phyloP scores from a whole-genome alignment of 2,329 filamentous ascomycete genomes.

The Paecilomyces fulvus region DNA sequence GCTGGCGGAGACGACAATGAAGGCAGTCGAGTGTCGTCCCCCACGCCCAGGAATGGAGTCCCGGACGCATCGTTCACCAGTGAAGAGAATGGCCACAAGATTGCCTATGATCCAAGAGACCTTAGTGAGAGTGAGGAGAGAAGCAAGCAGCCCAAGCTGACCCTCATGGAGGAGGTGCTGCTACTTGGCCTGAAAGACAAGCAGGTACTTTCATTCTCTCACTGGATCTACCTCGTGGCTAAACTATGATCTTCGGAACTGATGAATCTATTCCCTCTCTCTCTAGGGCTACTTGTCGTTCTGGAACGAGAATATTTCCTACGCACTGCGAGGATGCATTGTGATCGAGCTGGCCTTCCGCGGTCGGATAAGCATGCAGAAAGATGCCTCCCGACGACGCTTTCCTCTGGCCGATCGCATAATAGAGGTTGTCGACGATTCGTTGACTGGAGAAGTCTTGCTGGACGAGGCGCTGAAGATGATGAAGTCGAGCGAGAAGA shows the following conservation, averaged over 20 bases:
- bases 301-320: conserved; percentile 99
- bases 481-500: conserved; percentile 99
- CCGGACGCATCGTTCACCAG: conserved; percentile 75
- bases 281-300: conserved; percentile 90
- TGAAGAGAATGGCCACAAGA: conserved; percentile 94
- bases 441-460: conserved; percentile 90
- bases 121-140: conserved; percentile 94
- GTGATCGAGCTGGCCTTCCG: conserved; percentile 95
- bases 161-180: conserved; percentile 96
- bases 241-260: neutral
- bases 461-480: conserved; percentile 97
- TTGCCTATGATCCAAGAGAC: conserved; percentile 93
- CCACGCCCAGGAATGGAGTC: conserved; percentile 50
- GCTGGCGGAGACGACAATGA: conserved; percentile 53
- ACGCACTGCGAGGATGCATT: conserved; percentile 93
- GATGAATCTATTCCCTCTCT: neutral
- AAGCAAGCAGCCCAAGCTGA: conserved; percentile 96
- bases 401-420: conserved; percentile 88
- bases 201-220: conserved; percentile 57
- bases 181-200: conserved; percentile 96
- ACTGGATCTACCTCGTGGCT: conserved; percentile 2
- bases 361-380: conserved; percentile 96
- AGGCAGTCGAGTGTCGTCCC: conserved; percentile 58
- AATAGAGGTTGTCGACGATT: conserved; percentile 96
- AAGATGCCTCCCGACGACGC: conserved; percentile 81